A percentile compares a stretch with the other conserved stretches of the same genome.
Evolutionary conservation across 2,329 filamentous ascomycete species (phyloP).

Genomic region (Hawksworthiomyces lignivorus): DNA sequence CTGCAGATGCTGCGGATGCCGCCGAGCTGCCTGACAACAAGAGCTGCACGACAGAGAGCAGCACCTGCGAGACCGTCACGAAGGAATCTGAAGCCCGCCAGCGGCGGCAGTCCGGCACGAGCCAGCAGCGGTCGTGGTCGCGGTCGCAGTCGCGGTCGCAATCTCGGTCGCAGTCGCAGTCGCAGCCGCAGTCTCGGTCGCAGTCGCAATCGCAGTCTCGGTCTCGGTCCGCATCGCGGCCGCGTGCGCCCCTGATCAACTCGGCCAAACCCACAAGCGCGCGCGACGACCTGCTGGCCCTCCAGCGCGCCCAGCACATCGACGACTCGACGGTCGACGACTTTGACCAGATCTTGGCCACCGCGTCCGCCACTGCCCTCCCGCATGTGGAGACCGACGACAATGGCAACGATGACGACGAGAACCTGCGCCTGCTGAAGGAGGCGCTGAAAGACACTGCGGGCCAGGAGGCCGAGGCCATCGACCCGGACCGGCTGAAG

Average conservation of each 20-base stretch:
- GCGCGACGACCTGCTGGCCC: constrained; percentile 46
- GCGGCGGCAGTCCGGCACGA: constrained; percentile 13
- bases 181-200: no score
- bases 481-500: constrained; percentile 21
- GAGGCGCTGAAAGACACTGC: constrained; percentile 16
- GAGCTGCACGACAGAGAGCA: no score
- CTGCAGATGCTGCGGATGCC: no score
- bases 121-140: constrained; percentile 15
- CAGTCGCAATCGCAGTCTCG: constrained; percentile 24
- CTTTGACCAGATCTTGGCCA: constrained; percentile 40
- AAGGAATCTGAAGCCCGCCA: constrained; percentile 2
- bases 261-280: constrained; percentile 46
- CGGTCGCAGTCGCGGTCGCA: constrained; percentile 21
- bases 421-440: constrained; percentile 10
- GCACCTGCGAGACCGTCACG: background rate
- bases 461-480: constrained; percentile 20
- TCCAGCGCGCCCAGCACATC: constrained; percentile 45
- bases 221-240: constrained; percentile 33
- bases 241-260: constrained; percentile 41
- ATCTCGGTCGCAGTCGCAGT: constrained; percentile 17
- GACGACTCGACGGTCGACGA: constrained; percentile 55
- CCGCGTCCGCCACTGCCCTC: constrained; percentile 14
- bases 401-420: constrained; percentile 15
- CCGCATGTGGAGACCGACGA: constrained; percentile 21
- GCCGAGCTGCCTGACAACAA: no score